These are phyloP conservation scores for Clonostachys solani DNA, from an alignment of 2,329 filamentous ascomycete genomes.

Conservation along the genomic window DNA sequence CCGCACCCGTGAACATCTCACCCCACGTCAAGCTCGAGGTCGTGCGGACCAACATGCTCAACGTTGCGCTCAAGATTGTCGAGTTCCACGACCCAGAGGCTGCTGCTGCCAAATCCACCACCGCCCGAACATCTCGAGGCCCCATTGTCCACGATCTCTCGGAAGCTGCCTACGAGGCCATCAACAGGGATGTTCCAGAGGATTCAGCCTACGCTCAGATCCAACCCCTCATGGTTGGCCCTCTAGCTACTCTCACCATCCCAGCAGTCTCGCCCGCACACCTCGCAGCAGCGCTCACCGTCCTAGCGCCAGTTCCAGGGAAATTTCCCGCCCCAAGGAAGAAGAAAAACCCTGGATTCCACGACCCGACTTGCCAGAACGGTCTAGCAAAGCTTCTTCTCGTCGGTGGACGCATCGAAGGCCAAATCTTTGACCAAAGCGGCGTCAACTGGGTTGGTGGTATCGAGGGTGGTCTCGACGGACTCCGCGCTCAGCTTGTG, in stretches of 20 bases:
- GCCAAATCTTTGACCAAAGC: slow-evolving; percentile 74
- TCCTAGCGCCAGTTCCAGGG: slow-evolving; percentile 68
- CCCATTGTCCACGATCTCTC: slow-evolving; percentile 48
- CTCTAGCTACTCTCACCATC: slow-evolving; percentile 74
- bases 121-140: slow-evolving; percentile 19
- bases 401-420: slow-evolving; percentile 82
- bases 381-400: slow-evolving; percentile 85
- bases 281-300: slow-evolving; percentile 72
- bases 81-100: slow-evolving; percentile 68
- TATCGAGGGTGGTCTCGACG: slow-evolving; percentile 77
- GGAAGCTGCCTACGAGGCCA: slow-evolving; percentile 42
- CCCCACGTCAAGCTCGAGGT: slow-evolving; percentile 72
- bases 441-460: slow-evolving; percentile 63
- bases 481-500: slow-evolving; percentile 78
- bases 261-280: slow-evolving; percentile 81
- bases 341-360: slow-evolving; percentile 72
- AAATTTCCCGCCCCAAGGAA: slow-evolving; percentile 76
- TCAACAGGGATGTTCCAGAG: slow-evolving; percentile 27
- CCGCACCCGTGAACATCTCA: slow-evolving; percentile 42
- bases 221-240: slow-evolving; percentile 74
- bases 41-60: slow-evolving; percentile 85
- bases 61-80: slow-evolving; percentile 76
- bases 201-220: slow-evolving; percentile 53
- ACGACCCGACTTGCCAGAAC: slow-evolving; percentile 74
- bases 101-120: slow-evolving; percentile 23